phyloP scores from a whole-genome alignment of 352 stramenopile species.

The Hyaloperonospora arabidopsidis region DNA sequence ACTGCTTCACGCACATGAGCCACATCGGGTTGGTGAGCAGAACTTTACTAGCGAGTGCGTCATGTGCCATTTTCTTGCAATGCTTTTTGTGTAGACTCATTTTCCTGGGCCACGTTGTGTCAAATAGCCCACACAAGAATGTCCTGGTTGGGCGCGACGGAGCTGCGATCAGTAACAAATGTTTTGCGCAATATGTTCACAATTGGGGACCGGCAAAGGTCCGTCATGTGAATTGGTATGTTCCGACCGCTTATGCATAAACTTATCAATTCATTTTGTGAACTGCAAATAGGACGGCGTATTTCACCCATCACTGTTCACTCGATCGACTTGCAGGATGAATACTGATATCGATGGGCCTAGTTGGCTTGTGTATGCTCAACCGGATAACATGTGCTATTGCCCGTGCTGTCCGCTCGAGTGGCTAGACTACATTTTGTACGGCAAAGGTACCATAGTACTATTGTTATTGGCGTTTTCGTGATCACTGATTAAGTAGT shows the following conservation, averaged over 20 bases:
- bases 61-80: neutral
- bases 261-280: neutral
- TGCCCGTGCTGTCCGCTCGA: slow-evolving; percentile 73
- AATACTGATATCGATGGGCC: slow-evolving; percentile 14
- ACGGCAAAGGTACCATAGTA: slow-evolving; percentile 38
- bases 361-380: slow-evolving; percentile 30
- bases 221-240: neutral
- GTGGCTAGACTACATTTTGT: slow-evolving; percentile 81
- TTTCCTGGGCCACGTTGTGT: neutral
- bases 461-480: neutral
- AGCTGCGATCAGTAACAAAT: slow-evolving; percentile 70
- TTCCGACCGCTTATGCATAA: neutral
- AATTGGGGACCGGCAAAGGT: slow-evolving; percentile 65
- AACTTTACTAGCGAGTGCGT: slow-evolving; percentile 76
- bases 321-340: slow-evolving; percentile 42
- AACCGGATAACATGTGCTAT: slow-evolving; percentile 53
- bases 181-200: slow-evolving; percentile 47
- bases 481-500: neutral
- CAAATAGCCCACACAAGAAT: slow-evolving; percentile 57
- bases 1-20: slow-evolving; percentile 43
- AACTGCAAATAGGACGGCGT: slow-evolving; percentile 34
- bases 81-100: neutral
- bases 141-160: slow-evolving; percentile 73
- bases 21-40: slow-evolving; percentile 44
- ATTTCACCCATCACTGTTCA: slow-evolving; percentile 45